phyloP scores from a whole-genome alignment of 345 rosid species.

The Dovyalis caffra region DNA sequence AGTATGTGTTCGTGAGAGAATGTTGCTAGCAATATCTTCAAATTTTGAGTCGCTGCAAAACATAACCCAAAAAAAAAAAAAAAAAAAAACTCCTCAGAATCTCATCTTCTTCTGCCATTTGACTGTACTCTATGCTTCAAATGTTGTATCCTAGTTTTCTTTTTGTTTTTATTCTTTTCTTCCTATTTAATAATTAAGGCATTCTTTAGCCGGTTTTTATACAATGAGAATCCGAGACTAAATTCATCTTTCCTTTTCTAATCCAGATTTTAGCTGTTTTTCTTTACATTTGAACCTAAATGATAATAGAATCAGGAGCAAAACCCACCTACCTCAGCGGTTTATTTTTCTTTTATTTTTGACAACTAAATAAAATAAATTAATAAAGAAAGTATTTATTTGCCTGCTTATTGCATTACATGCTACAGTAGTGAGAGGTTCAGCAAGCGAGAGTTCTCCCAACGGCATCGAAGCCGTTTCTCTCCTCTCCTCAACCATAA shows the following conservation, averaged over 20 bases:
- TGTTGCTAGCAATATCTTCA: no score
- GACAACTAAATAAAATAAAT: neutral
- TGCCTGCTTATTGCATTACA: neutral
- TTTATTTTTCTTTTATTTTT: neutral
- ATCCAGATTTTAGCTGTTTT: neutral
- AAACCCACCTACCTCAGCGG: neutral
- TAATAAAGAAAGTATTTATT: neutral
- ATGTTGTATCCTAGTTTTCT: neutral
- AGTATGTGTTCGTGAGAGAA: no score
- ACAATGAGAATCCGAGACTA: no score
- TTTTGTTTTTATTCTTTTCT: neutral
- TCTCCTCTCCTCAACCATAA: neutral
- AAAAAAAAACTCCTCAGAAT: neutral
- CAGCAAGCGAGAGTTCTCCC: neutral
- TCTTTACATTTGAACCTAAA: neutral
- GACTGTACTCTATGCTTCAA: neutral
- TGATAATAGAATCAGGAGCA: neutral
- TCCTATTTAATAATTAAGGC: no score
- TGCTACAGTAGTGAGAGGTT: constrained; percentile 3
- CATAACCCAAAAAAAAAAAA: neutral
- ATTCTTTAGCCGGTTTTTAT: no score
- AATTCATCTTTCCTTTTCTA: no score
- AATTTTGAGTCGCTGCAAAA: constrained; percentile 13
- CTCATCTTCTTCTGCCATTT: neutral
- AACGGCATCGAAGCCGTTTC: neutral